Percentiles rank a stretch among this genome's conserved stretches.
Conservation (phyloP, 2,329 filamentous ascomycete genomes). For the Fusarium lyarnte region DNA sequence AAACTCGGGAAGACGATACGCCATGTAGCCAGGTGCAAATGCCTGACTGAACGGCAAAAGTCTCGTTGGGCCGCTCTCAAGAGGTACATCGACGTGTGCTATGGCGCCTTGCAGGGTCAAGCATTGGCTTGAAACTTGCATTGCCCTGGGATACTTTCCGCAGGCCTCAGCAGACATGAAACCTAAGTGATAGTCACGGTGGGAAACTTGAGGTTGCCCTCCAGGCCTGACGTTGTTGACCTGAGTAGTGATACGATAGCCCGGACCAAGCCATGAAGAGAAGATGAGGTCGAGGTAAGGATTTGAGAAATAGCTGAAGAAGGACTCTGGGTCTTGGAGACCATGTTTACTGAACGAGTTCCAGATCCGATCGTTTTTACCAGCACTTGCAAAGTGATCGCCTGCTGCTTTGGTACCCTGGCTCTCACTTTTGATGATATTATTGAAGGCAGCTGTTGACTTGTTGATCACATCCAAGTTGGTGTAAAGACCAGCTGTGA, state of each 20-base stretch:
- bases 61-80: slow-evolving; percentile 67
- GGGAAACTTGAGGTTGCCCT: slow-evolving; percentile 64
- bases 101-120: slow-evolving; percentile 71
- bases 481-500: slow-evolving; percentile 64
- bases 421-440: slow-evolving; percentile 59
- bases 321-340: slow-evolving; percentile 60
- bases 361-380: slow-evolving; percentile 70
- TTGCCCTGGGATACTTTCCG: slow-evolving; percentile 58
- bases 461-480: slow-evolving; percentile 52
- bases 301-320: slow-evolving; percentile 68
- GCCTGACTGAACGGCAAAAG: slow-evolving; percentile 69
- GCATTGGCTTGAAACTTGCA: slow-evolving; percentile 64
- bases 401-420: slow-evolving; percentile 53
- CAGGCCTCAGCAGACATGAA: slow-evolving; percentile 63
- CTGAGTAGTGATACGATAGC: slow-evolving; percentile 69
- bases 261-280: slow-evolving; percentile 67
- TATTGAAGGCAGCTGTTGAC: slow-evolving; percentile 58
- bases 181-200: slow-evolving; percentile 72
- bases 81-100: slow-evolving; percentile 69
- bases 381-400: slow-evolving; percentile 68
- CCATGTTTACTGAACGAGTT: slow-evolving; percentile 73
- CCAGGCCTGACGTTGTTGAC: slow-evolving; percentile 71
- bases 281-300: slow-evolving; percentile 64
- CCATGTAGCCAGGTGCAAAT: slow-evolving; percentile 66
- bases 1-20: slow-evolving; percentile 64